phyloP scores from a whole-genome alignment of 2,329 filamentous ascomycete species.

The Alternaria brassicae region DNA sequence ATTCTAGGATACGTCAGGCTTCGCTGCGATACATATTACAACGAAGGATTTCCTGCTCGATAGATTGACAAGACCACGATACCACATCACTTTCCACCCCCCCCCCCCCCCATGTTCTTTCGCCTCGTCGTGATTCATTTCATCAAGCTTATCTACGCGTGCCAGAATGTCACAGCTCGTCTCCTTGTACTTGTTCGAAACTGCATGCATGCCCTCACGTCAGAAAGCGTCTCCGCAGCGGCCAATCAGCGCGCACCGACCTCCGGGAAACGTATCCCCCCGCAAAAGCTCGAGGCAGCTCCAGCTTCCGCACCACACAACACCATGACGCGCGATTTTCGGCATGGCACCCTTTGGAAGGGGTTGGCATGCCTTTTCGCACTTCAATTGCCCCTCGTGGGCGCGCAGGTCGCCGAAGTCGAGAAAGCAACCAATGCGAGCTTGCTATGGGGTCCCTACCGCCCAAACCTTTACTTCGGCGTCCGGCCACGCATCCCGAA shows the following conservation, averaged over 20 bases:
- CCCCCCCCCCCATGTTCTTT: no score
- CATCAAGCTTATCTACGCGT: not conserved
- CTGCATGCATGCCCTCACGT: not conserved
- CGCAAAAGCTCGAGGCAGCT: conserved; percentile 7
- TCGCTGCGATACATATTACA: not conserved
- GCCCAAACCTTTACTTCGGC: conserved; percentile 93
- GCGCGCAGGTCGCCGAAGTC: conserved; percentile 47
- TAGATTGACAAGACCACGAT: not conserved
- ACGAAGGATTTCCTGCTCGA: not conserved
- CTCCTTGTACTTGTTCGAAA: not conserved
- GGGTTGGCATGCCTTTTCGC: conserved; percentile 32
- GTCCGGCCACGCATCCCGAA: conserved; percentile 81
- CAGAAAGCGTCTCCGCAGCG: not conserved
- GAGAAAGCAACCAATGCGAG: conserved; percentile 73
- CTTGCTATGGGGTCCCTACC: conserved; percentile 94
- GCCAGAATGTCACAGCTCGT: not conserved
- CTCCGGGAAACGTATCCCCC: conserved; percentile 34
- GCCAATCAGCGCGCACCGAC: conserved; percentile 30
- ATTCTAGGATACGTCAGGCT: not conserved
- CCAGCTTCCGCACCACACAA: conserved; percentile 16
- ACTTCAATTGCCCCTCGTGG: conserved; percentile 32
- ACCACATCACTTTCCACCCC: not conserved
- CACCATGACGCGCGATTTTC: conserved; percentile 37
- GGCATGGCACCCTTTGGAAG: conserved; percentile 28
- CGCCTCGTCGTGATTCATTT: not conserved